These are phyloP conservation scores for Curvularia eragrostidis DNA, from an alignment of 2,329 filamentous ascomycete species.

Conservation along the genomic window DNA sequence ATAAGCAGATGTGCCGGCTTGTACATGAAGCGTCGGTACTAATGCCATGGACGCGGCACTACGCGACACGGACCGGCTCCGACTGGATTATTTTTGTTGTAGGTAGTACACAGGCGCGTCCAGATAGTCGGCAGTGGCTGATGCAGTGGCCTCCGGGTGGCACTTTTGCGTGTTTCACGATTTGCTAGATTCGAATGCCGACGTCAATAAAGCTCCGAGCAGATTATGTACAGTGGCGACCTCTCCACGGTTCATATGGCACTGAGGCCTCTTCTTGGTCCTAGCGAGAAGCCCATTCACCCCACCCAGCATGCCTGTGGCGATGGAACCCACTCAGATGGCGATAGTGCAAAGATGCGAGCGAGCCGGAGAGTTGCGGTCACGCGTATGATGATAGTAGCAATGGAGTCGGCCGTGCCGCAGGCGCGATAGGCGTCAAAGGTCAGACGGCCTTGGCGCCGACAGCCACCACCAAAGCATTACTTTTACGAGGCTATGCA, in stretches of 20 bases:
- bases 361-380: not conserved
- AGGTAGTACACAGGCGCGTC: no score
- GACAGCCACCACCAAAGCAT: not conserved
- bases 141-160: conserved; percentile 20
- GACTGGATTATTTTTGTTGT: conserved; percentile 3
- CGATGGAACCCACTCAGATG: not conserved
- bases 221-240: conserved; percentile 10
- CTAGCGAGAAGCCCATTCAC: conserved; percentile 2
- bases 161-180: conserved; percentile 17
- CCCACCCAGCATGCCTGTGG: not conserved
- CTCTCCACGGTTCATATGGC: conserved; percentile 9
- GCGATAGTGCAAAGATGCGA: not conserved
- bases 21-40: conserved; percentile 3
- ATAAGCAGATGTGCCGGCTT: conserved; percentile 21
- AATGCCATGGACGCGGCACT: conserved; percentile 12
- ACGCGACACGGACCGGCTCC: not conserved
- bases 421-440: conserved; percentile 11
- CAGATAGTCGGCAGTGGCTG: conserved; percentile 8
- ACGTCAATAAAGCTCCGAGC: conserved; percentile 12
- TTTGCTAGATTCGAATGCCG: conserved; percentile 13
- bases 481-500: conserved; percentile 3
- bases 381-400: not conserved
- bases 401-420: not conserved
- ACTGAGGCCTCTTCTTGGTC: conserved; percentile 2
- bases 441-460: not conserved